A percentile compares a stretch with the other conserved stretches of the same genome.
These are phyloP conservation scores for Paragyromitra xinjiangensis DNA, from an alignment of 495 filamentous ascomycete species.

Conservation along the genomic window DNA sequence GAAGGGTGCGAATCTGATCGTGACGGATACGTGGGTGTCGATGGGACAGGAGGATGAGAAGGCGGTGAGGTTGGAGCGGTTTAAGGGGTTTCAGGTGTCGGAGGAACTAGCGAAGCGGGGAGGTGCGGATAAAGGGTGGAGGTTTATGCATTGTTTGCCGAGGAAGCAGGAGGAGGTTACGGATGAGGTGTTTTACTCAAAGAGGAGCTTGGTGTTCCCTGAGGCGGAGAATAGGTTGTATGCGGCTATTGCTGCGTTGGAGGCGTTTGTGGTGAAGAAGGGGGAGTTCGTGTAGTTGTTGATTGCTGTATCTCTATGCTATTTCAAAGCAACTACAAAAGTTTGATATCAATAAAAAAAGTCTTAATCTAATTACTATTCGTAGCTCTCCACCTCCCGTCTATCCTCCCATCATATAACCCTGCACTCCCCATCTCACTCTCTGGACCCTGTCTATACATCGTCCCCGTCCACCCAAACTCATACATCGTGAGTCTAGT, in stretches of 20 bases:
- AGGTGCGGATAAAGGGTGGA: constrained; percentile 88
- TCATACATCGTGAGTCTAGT: constrained; percentile 32
- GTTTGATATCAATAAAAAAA: not conserved
- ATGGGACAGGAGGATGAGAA: constrained; percentile 95
- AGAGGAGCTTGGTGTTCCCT: constrained; percentile 82
- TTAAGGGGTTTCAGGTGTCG: constrained; percentile 90
- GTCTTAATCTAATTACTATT: not conserved
- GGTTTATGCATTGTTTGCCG: constrained; percentile 99
- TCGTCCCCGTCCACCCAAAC: constrained; percentile 19
- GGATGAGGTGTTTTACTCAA: constrained; percentile 91
- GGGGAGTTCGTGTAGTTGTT: constrained; percentile 67
- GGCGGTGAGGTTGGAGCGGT: constrained; percentile 76
- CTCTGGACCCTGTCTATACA: constrained; percentile 25
- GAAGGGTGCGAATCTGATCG: constrained; percentile 84
- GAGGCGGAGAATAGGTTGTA: constrained; percentile 96
- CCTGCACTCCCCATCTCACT: constrained; percentile 15
- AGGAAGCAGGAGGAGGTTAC: constrained; percentile 91
- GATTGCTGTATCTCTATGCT: no score
- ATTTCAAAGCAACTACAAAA: no score
- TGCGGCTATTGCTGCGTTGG: constrained; percentile 84
- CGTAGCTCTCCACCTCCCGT: constrained; percentile 25
- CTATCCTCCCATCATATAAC: constrained; percentile 19
- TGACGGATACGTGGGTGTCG: constrained; percentile 93
- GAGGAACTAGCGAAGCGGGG: constrained; percentile 80
- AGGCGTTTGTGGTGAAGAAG: constrained; percentile 90